Base-by-base conservation (phyloP, 768 basidiomycete genomes). In the Boletus tylopilopsis region DNA sequence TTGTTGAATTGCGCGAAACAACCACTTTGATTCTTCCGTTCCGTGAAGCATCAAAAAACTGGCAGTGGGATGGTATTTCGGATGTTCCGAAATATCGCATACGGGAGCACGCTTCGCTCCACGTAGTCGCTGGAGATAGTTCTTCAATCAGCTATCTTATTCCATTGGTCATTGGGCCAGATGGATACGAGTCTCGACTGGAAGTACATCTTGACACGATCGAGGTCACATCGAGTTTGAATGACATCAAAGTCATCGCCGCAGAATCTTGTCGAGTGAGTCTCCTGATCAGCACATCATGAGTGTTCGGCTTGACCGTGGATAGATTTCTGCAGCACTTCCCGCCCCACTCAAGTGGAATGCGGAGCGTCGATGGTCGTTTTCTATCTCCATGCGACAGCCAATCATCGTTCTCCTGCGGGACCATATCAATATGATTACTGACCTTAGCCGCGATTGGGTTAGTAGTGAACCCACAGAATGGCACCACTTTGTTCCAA, bases 371-470 rank as follows among this genome's bases (percentile, higher is more conserved):
- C 80, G 77, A 55, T 98, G 95, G 95, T 71, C 73, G 0, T 79
- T 93, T 62, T 72, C 80, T n/a, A 66, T 93, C 38, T 80, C 78
- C 11, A 71, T 98, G 22, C 78, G 81, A 8, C 81, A 82, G 44
- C 86, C 94, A 2, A 69, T 79, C 2, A 74, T 95, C 30, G 89
- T 82, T 62, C 73, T 96, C 18, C 74, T 98, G 11, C 82, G 93
- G 36, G 95, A 98, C 63, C 95, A 98, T 62, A 82, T 94, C 69
- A 94, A 92, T 60, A 90, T 97, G 78, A 80, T 98, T 60, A 84
- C 84, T 4, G 95, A 98, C 66, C 76, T 98, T n/a, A 84, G 84
- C 29, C 88, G 84, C 56, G 95, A 98, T 62, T 98, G 94, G 93
- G 77, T 75, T 21, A 81, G 87, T 11, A 93, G 92, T 4, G 87